Conservation (phyloP, 495 filamentous ascomycete genomes). For the Talaromyces adpressus region DNA sequence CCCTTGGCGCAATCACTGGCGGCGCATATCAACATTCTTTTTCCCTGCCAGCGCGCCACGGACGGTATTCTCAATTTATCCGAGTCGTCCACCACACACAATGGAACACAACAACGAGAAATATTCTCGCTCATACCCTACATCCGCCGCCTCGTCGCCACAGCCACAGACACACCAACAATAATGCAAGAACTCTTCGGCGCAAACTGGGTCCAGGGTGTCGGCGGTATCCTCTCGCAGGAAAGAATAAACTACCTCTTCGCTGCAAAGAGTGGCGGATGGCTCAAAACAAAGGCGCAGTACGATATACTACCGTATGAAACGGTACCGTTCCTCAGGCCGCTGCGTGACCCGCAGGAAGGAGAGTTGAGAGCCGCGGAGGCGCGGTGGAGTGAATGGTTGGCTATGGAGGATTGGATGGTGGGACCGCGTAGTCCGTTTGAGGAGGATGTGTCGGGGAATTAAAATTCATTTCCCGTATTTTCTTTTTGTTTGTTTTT, state of each 20-base stretch:
- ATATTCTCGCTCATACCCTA: constrained; percentile 75
- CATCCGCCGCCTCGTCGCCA: constrained; percentile 82
- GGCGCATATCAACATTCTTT: constrained; percentile 79
- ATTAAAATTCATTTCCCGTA: background rate
- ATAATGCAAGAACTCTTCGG: constrained; percentile 88
- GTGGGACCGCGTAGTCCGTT: constrained; percentile 57
- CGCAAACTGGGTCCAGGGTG: constrained; percentile 68
- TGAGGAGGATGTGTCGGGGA: constrained; percentile 1
- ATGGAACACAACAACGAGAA: constrained; percentile 16
- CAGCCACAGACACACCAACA: constrained; percentile 70
- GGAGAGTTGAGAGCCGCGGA: constrained; percentile 79
- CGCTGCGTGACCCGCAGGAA: constrained; percentile 63
- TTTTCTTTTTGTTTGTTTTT: background rate
- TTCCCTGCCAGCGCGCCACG: constrained; percentile 30
- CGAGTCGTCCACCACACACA: constrained; percentile 11
- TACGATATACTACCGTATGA: constrained; percentile 81
- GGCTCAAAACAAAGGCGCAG: constrained; percentile 74
- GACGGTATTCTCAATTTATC: constrained; percentile 14
- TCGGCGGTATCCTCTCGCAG: constrained; percentile 72
- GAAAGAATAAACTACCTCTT: constrained; percentile 92
- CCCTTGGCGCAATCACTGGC: constrained; percentile 76
- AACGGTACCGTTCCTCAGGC: constrained; percentile 74
- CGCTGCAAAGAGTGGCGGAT: constrained; percentile 88
- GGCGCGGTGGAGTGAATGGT: constrained; percentile 74
- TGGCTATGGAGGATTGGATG: constrained; percentile 98